Evolutionary conservation across 441 rosid genomes (phyloP), one percentile per base, ranked within the genome.

Genomic region (Corymbia citriodora): DNA sequence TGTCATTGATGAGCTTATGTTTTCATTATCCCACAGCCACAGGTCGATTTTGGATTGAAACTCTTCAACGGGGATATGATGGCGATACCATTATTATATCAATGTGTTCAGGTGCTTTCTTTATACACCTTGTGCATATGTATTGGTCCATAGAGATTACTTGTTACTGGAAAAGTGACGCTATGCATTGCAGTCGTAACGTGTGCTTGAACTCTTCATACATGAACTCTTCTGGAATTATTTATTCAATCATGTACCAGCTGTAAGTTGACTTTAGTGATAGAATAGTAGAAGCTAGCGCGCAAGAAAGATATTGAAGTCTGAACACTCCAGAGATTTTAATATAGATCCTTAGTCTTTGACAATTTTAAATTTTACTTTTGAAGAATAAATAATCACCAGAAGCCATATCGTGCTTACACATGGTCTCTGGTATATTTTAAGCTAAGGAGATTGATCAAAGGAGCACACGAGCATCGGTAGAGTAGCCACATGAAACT

Each of bases 11-110:
- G 85, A 79, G n/a, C 31, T 79, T 79, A 45, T 79, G 29, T 48
- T 45, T 45, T 79, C 53, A 45, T 79, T 45, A 23, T 23, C 29
- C n/a, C 18, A 45, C 90, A 91, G 92, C 92, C 92, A 72, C 89
- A 85, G 57, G 81, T 91, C 52, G 92, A 91, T 61, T 91, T 91
- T 54, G 92, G 92, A 36, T 55, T 91, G 50, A 91, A 86, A 31
- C 52, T 91, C 61, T 63, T 89, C n/a, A 63, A 88, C 25, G 90
- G 85, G 29, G 92, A 91, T 57, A 59, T 88, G 68, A 91, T 91
- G 92, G 88, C 92, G 53, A 87, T 91, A 61, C 92, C 92, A 17
- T 90, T 90, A 31, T 33, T 91, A 50, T 91, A 91, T 79, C 83
- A 88, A 48, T 89, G 40, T 55, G 65, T 91, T 59, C 92, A 91